phyloP scores from a whole-genome alignment of 805 yeast genomes.

The Saccharomyces jurei region DNA sequence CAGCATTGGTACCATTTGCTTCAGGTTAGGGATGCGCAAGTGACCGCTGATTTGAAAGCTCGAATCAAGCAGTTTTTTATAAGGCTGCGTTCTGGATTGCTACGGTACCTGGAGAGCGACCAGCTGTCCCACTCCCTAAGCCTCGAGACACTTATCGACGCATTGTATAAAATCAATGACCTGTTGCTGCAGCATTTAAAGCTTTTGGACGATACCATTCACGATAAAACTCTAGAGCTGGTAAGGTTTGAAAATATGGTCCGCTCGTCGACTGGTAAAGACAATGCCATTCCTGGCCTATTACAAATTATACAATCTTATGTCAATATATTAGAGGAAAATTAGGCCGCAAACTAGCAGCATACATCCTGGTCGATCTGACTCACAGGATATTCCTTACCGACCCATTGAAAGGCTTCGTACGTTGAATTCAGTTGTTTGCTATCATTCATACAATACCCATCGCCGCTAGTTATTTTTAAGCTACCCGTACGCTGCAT shows the following conservation, averaged over 20 bases:
- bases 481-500: slow-evolving; percentile 48
- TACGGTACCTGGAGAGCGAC: background rate
- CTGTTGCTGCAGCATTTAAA: background rate
- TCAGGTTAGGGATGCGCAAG: background rate
- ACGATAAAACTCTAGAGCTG: background rate
- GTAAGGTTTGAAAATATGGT: background rate
- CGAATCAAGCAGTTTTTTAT: background rate
- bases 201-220: background rate
- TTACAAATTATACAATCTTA: slow-evolving; percentile 1
- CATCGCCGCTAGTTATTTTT: slow-evolving; percentile 48
- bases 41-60: background rate
- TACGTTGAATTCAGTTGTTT: slow-evolving; percentile 78
- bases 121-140: background rate
- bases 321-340: slow-evolving; percentile 1
- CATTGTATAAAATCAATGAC: background rate
- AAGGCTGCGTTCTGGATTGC: background rate
- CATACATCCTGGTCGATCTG: slow-evolving; percentile 21
- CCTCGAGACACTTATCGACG: background rate
- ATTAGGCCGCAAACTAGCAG: slow-evolving; percentile 9
- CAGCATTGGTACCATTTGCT: background rate
- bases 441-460: slow-evolving; percentile 68
- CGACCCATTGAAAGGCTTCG: slow-evolving; percentile 71
- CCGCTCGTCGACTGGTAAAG: background rate
- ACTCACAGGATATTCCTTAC: slow-evolving; percentile 26
- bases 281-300: background rate